Percentiles rank a stretch among this genome's conserved stretches.
Conservation (phyloP, 2,329 filamentous ascomycete genomes). For the Nigrograna mackinnonii region DNA sequence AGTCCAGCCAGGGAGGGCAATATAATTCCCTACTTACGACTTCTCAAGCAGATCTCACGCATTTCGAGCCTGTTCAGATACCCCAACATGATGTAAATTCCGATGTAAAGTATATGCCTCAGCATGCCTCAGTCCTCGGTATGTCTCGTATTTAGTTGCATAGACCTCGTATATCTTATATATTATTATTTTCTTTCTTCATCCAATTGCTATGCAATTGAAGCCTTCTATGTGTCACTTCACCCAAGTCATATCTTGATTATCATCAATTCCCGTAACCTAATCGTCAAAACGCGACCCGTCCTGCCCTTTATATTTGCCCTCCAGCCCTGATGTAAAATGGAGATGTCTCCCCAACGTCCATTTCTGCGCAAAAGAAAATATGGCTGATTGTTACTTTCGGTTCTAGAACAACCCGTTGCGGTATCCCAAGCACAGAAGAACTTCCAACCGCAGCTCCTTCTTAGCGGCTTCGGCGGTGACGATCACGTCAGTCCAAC, state of each 20-base stretch:
- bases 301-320: too few species aligned
- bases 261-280: not conserved
- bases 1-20: conserved; percentile 23
- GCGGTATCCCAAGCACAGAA: conserved; percentile 15
- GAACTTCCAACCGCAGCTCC: conserved; percentile 18
- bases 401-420: conserved; percentile 24
- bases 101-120: conserved; percentile 42
- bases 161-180: conserved; percentile 34
- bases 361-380: conserved; percentile 7
- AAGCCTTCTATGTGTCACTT: conserved; percentile 13
- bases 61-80: conserved; percentile 38
- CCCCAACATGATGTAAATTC: conserved; percentile 36
- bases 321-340: too few species aligned
- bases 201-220: conserved; percentile 17
- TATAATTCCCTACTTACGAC: conserved; percentile 23
- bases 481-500: conserved; percentile 42
- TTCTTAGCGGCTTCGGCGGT: conserved; percentile 40
- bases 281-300: too few species aligned
- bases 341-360: too few species aligned
- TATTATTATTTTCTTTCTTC: conserved; percentile 31
- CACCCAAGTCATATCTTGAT: too few species aligned
- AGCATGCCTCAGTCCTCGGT: conserved; percentile 38
- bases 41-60: conserved; percentile 28
- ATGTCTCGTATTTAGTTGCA: conserved; percentile 45
- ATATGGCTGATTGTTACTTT: conserved; percentile 23